Percentiles rank a stretch among this genome's conserved stretches.
Conservation (phyloP, 2,329 filamentous ascomycete species). For the Zalaria obscura region DNA sequence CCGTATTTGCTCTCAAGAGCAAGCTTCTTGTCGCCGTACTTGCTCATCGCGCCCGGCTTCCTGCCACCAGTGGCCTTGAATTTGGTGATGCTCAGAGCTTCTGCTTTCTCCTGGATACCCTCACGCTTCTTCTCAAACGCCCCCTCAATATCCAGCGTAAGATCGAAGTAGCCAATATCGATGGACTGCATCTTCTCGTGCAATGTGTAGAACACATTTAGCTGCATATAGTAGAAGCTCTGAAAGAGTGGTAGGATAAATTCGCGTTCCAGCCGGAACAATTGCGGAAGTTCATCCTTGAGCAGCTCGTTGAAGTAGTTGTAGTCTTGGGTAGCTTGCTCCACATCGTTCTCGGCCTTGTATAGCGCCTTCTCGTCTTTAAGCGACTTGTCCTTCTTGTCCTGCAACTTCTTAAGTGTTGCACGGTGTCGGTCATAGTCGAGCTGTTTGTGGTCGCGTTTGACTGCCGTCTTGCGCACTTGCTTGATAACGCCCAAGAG, state of each 20-base stretch:
- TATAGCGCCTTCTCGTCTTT: slow-evolving; percentile 98
- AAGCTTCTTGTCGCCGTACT: slow-evolving; percentile 17
- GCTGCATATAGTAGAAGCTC: slow-evolving; percentile 99
- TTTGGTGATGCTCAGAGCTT: slow-evolving; percentile 70
- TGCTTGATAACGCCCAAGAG: slow-evolving; percentile 89
- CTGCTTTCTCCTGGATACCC: slow-evolving; percentile 71
- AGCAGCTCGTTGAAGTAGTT: slow-evolving; percentile 97
- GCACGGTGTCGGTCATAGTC: slow-evolving; percentile 84
- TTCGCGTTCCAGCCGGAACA: slow-evolving; percentile 79
- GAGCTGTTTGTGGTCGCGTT: slow-evolving; percentile 94
- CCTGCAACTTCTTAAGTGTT: slow-evolving; percentile 81
- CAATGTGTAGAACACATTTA: slow-evolving; percentile 97
- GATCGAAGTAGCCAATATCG: slow-evolving; percentile 95
- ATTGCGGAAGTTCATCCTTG: slow-evolving; percentile 86
- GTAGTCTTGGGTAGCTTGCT: slow-evolving; percentile 86
- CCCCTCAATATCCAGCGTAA: slow-evolving; percentile 80
- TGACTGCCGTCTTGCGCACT: slow-evolving; percentile 74
- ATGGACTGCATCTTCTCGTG: slow-evolving; percentile 96
- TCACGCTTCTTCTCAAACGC: slow-evolving; percentile 82
- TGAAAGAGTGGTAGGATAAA: slow-evolving; percentile 97
- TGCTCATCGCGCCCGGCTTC: slow-evolving; percentile 16
- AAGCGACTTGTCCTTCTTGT: slow-evolving; percentile 90
- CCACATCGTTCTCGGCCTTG: slow-evolving; percentile 84
- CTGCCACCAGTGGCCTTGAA: slow-evolving; percentile 64
- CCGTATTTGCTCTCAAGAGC: slow-evolving; percentile 8